phyloP scores from a whole-genome alignment of 805 yeast species.

The Wickerhamiella vanderwaltii region DNA sequence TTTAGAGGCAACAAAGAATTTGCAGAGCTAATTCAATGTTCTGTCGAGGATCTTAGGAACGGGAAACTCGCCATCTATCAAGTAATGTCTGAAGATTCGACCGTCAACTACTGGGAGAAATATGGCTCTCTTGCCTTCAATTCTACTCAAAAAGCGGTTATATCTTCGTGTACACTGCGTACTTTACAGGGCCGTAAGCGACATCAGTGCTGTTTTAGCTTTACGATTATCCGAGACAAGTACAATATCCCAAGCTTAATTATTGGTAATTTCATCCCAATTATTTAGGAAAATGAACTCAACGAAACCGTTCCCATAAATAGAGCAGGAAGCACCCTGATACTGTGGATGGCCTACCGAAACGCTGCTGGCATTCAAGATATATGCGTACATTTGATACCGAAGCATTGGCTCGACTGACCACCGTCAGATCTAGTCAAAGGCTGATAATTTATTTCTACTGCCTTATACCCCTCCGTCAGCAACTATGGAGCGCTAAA shows the following conservation, averaged over 20 bases:
- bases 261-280: constrained; percentile 86
- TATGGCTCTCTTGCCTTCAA: constrained; percentile 95
- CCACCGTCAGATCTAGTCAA: too few relatives aligned
- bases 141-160: constrained; percentile 86
- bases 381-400: too few relatives aligned
- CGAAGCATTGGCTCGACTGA: too few relatives aligned
- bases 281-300: too few relatives aligned
- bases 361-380: too few relatives aligned
- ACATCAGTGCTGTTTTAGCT: constrained; percentile 83
- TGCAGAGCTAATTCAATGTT: constrained; percentile 82
- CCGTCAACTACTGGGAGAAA: constrained; percentile 95
- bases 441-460: too few relatives aligned
- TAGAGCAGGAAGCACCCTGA: too few relatives aligned
- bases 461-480: too few relatives aligned
- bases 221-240: constrained; percentile 82
- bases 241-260: constrained; percentile 94
- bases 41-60: constrained; percentile 80
- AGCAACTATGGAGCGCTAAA: too few relatives aligned
- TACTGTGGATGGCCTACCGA: too few relatives aligned
- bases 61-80: constrained; percentile 89
- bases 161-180: constrained; percentile 80
- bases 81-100: constrained; percentile 88
- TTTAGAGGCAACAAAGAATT: constrained; percentile 92
- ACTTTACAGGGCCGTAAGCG: constrained; percentile 70
- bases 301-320: too few relatives aligned